These are phyloP conservation scores for Cladosporium sp. DNA, from an alignment of 2,329 filamentous ascomycete genomes.

Conservation along the genomic window DNA sequence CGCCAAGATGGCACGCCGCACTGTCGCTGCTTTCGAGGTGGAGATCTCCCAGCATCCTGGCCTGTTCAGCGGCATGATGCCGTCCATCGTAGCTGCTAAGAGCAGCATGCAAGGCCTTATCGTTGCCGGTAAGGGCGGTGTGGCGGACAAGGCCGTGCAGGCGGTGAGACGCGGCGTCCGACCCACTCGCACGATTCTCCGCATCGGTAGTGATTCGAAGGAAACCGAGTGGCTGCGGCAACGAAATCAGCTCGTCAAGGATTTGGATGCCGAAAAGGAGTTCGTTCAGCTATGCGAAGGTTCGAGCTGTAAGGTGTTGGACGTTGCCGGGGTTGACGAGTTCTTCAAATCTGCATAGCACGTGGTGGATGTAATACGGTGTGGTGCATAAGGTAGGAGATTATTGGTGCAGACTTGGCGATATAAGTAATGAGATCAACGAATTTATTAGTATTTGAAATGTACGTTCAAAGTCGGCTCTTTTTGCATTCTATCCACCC, in stretches of 20 bases:
- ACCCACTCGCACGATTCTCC: conserved; percentile 32
- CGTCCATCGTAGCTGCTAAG: conserved; percentile 65
- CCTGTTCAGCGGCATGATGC: conserved; percentile 76
- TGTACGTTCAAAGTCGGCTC: too few relatives aligned
- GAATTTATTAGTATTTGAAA: too few relatives aligned
- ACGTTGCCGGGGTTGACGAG: conserved; percentile 20
- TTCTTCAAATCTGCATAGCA: conserved; percentile 16
- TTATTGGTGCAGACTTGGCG: too few relatives aligned
- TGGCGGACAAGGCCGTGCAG: conserved; percentile 36
- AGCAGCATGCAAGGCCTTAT: conserved; percentile 61
- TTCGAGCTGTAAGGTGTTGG: conserved; percentile 29
- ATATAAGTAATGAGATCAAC: too few relatives aligned
- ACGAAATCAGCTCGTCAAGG: conserved; percentile 43
- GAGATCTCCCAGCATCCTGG: conserved; percentile 92
- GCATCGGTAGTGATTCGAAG: conserved; percentile 31
- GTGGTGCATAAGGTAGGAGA: too few relatives aligned
- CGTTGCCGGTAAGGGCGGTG: conserved; percentile 44
- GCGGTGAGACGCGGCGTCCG: conserved; percentile 34
- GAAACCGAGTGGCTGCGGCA: conserved; percentile 44
- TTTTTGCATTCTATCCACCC: too few relatives aligned
- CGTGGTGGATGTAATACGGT: neutral
- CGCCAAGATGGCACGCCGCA: conserved; percentile 60
- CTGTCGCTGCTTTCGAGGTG: conserved; percentile 78
- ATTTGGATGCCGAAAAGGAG: conserved; percentile 35
- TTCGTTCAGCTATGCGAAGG: conserved; percentile 45